Evolutionary conservation across 2,329 filamentous ascomycete genomes (phyloP).

Genomic region (Cryphonectria japonica): DNA sequence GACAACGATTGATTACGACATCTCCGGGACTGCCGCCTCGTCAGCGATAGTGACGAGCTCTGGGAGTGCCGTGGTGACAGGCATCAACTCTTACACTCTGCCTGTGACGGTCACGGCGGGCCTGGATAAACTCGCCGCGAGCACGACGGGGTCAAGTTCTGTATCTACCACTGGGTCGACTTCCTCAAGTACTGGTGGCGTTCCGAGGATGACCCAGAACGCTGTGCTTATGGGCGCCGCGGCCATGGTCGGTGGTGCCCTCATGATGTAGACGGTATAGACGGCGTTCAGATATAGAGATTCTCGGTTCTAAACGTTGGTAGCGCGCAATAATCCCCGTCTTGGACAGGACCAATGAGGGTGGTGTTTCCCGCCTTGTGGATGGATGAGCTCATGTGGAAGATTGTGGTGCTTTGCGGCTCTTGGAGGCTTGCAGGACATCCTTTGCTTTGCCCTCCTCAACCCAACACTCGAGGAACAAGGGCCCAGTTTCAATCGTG

Average conservation of each 20-base stretch:
- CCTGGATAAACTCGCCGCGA: slow-evolving; percentile 40
- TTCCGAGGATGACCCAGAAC: slow-evolving; percentile 40
- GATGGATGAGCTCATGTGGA: slow-evolving; percentile 10
- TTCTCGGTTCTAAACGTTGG: background rate
- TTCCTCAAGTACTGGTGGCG: slow-evolving; percentile 32
- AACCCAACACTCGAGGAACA: slow-evolving; percentile 70
- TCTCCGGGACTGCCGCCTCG: slow-evolving; percentile 14
- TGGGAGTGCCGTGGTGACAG: slow-evolving; percentile 26
- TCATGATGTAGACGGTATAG: slow-evolving; percentile 38
- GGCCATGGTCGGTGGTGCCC: slow-evolving; percentile 39
- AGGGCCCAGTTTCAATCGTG: slow-evolving; percentile 58
- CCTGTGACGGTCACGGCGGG: slow-evolving; percentile 46
- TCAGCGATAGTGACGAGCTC: slow-evolving; percentile 16
- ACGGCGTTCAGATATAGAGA: background rate
- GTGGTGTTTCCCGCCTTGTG: background rate
- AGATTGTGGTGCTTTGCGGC: slow-evolving; percentile 5
- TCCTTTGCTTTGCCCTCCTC: slow-evolving; percentile 57
- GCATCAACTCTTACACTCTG: slow-evolving; percentile 32
- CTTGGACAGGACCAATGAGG: background rate
- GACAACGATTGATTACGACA: slow-evolving; percentile 15
- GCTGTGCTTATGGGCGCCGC: slow-evolving; percentile 42
- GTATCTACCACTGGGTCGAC: background rate
- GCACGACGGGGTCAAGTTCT: background rate
- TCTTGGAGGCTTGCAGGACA: slow-evolving; percentile 9
- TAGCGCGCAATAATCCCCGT: background rate